Evolutionary conservation across 257 asterid species (phyloP).

Genomic region (Voacanga thouarsii): DNA sequence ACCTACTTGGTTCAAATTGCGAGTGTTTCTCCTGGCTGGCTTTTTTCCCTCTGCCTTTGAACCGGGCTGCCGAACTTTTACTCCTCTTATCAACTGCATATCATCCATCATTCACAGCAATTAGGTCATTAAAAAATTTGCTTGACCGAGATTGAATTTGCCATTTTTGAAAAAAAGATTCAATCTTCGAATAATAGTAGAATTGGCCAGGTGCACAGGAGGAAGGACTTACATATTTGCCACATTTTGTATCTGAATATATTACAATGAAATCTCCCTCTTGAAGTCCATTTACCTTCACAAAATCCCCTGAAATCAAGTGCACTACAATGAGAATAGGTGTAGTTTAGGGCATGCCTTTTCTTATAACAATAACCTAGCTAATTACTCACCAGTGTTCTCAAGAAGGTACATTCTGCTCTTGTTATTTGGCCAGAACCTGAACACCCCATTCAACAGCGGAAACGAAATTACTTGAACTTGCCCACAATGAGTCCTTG

Average conservation of each 20-base stretch:
- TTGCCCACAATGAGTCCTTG: neutral
- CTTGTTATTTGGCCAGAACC: constrained; percentile 77
- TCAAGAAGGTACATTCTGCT: constrained; percentile 95
- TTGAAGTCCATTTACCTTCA: constrained; percentile 39
- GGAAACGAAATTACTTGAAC: neutral
- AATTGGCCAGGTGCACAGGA: too few relatives aligned
- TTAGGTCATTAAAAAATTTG: neutral
- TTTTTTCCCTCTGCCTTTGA: constrained; percentile 62
- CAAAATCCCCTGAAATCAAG: constrained; percentile 37
- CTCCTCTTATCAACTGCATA: constrained; percentile 78
- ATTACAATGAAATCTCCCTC: constrained; percentile 50
- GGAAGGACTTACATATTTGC: constrained; percentile 67
- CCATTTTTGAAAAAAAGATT: too few relatives aligned
- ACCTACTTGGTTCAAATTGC: constrained; percentile 35
- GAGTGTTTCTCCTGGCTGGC: constrained; percentile 54
- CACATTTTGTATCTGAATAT: constrained; percentile 43
- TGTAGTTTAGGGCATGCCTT: neutral
- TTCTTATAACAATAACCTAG: neutral
- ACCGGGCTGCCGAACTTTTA: constrained; percentile 70
- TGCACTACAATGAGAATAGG: neutral
- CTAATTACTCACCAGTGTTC: constrained; percentile 53
- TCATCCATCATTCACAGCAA: too few relatives aligned
- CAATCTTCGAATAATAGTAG: neutral
- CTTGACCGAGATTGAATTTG: neutral
- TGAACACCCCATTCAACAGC: neutral